phyloP scores from a whole-genome alignment of 306 rosid genomes.

The Ormosia emarginata region DNA sequence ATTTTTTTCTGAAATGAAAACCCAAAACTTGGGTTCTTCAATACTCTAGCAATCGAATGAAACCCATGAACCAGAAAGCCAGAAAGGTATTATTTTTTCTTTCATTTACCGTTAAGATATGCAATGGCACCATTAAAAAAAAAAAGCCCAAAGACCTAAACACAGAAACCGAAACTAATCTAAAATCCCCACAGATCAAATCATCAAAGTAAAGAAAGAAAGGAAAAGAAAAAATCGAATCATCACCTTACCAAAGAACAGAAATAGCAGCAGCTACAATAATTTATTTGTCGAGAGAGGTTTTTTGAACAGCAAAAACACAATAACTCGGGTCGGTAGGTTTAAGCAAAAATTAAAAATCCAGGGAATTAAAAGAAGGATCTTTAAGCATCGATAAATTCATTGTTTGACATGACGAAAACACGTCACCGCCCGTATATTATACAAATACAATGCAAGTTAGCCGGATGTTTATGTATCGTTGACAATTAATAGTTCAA shows the following conservation, averaged over 20 bases:
- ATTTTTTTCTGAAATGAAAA: background rate
- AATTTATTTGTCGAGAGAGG: background rate
- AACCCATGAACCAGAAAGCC: background rate
- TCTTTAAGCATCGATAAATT: slow-evolving; percentile 23
- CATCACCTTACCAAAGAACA: slow-evolving; percentile 8
- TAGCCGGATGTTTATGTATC: background rate
- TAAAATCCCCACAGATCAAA: background rate
- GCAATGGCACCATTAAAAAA: background rate
- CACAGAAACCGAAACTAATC: background rate
- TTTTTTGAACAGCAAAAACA: background rate
- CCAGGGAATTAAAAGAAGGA: slow-evolving; percentile 13
- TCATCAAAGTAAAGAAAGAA: background rate
- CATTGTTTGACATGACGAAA: background rate
- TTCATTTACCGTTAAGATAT: background rate
- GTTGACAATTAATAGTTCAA: background rate
- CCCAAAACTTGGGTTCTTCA: background rate
- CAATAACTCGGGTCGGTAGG: background rate
- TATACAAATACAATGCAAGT: background rate
- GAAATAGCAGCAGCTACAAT: background rate
- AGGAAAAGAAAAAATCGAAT: background rate
- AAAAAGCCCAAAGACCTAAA: background rate
- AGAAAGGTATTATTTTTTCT: background rate
- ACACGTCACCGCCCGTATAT: background rate
- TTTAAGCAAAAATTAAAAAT: background rate
- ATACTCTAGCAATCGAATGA: background rate